phyloP scores from a whole-genome alignment of 192 early-diverging fungal species.

The Lobulomyces angularis region DNA sequence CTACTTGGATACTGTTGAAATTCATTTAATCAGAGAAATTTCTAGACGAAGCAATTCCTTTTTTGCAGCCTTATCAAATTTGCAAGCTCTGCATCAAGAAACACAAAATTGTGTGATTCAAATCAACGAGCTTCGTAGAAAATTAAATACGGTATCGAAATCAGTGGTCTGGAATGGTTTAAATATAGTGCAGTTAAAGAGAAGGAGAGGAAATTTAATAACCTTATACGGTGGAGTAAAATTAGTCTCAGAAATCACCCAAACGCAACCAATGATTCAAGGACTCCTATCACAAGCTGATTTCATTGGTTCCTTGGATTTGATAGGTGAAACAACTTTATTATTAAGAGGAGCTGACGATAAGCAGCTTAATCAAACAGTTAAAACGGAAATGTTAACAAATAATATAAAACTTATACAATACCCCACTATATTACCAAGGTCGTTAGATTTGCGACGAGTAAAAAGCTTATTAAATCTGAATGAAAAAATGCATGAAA shows the following conservation, averaged over 20 bases:
- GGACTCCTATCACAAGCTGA: constrained; percentile 65
- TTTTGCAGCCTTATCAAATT: constrained; percentile 83
- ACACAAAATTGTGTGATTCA: constrained; percentile 79
- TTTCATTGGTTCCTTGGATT: constrained; percentile 77
- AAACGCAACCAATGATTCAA: constrained; percentile 74
- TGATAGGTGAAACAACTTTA: constrained; percentile 68
- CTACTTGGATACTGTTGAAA: constrained; percentile 87
- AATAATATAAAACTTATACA: constrained; percentile 14
- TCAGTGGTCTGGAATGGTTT: constrained; percentile 64
- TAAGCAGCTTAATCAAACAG: not conserved
- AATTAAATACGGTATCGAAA: constrained; percentile 47
- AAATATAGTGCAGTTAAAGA: constrained; percentile 68
- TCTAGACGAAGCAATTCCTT: constrained; percentile 87
- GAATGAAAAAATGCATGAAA: constrained; percentile 32
- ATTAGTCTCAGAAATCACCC: constrained; percentile 60
- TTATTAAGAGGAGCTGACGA: constrained; percentile 43
- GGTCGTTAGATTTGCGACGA: constrained; percentile 42
- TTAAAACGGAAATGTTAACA: constrained; percentile 17
- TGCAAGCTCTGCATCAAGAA: constrained; percentile 86
- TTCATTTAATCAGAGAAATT: constrained; percentile 88
- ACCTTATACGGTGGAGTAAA: constrained; percentile 55
- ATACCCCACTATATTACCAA: constrained; percentile 10
- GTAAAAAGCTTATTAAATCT: constrained; percentile 49
- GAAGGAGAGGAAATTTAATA: constrained; percentile 58
- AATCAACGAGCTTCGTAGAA: constrained; percentile 64